phyloP scores from a whole-genome alignment of 768 basidiomycete genomes.

The Cubamyces sp. region DNA sequence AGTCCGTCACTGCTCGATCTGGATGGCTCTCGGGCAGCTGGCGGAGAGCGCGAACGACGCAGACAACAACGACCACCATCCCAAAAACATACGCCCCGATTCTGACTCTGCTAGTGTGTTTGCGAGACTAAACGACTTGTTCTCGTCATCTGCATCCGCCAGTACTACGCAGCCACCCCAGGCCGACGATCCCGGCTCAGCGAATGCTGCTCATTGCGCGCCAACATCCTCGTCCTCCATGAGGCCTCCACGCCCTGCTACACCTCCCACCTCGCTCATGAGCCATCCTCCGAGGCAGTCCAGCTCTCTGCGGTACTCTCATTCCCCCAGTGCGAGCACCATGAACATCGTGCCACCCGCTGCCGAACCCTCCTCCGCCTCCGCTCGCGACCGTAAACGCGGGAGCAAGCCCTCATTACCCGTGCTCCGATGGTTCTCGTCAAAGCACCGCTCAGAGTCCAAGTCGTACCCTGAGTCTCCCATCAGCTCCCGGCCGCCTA shows the following conservation, averaged over 20 bases:
- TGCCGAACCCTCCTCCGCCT: slow-evolving; percentile 5
- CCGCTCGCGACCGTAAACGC: slow-evolving; percentile 21
- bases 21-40: background rate
- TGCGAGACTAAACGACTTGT: background rate
- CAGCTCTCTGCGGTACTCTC: slow-evolving; percentile 6
- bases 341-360: slow-evolving; percentile 18
- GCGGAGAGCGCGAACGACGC: background rate
- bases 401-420: slow-evolving; percentile 26
- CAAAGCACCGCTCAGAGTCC: slow-evolving; percentile 32
- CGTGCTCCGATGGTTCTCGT: slow-evolving; percentile 51
- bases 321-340: background rate
- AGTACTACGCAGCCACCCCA: background rate
- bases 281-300: slow-evolving; percentile 9
- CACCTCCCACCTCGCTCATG: background rate
- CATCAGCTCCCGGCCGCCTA: slow-evolving; percentile 22
- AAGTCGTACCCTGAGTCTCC: slow-evolving; percentile 21
- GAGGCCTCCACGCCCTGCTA: slow-evolving; percentile 17
- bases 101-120: too few species aligned
- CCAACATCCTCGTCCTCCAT: slow-evolving; percentile 9
- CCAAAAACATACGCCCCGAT: too few species aligned
- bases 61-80: too few species aligned
- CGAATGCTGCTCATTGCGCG: background rate
- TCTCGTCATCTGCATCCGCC: background rate
- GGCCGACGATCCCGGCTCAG: background rate
- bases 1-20: background rate